Conservation (phyloP, 2,329 filamentous ascomycete species). For the Aureobasidium leucospermi region DNA sequence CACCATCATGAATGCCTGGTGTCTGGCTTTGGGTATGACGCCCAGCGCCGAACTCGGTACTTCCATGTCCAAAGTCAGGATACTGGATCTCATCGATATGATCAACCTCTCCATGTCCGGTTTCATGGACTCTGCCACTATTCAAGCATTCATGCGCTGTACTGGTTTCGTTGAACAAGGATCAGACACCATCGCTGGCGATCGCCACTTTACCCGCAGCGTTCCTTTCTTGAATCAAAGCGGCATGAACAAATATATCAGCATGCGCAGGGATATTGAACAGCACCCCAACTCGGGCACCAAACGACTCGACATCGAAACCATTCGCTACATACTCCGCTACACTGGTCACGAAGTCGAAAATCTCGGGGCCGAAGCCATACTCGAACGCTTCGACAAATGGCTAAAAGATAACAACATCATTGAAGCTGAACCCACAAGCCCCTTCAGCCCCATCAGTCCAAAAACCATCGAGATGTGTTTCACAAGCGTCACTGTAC, state of each 20-base stretch:
- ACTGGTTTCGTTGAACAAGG: background rate
- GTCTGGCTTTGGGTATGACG: background rate
- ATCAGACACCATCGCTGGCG: background rate
- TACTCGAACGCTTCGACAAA: background rate
- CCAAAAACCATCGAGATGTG: background rate
- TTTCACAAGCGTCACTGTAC: background rate
- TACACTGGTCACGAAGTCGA: background rate
- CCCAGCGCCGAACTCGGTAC: background rate
- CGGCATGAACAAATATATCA: background rate
- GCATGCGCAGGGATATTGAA: background rate
- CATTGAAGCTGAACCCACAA: background rate
- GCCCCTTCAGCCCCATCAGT: background rate
- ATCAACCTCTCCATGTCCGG: conserved; percentile 3
- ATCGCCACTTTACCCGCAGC: conserved; percentile 2
- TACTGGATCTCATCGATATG: background rate
- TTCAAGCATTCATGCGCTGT: background rate
- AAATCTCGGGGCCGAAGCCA: background rate
- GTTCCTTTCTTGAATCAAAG: background rate
- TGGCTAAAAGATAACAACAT: background rate
- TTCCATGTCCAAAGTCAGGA: background rate
- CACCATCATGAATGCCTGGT: conserved; percentile 7
- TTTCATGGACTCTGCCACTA: conserved; percentile 9
- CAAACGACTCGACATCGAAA: background rate
- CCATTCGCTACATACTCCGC: background rate
- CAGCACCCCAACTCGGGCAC: background rate